Conservation (phyloP, 257 asterid species). For the Coffea canephora region DNA sequence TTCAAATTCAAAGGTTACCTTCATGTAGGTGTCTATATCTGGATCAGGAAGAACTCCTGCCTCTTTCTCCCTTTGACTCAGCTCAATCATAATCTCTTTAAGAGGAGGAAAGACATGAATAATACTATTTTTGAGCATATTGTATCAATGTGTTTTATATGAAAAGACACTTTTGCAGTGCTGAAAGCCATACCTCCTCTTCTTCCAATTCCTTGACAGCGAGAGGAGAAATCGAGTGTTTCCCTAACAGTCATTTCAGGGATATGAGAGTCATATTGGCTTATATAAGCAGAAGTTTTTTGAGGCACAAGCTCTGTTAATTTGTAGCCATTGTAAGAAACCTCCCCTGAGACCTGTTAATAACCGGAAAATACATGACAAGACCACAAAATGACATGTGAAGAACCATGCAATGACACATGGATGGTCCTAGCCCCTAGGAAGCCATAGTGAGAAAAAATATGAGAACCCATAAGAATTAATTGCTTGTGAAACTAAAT, state of each 20-base stretch:
- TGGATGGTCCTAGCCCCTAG: too few relatives aligned
- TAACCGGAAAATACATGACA: background rate
- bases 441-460: too few relatives aligned
- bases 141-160: background rate
- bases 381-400: background rate
- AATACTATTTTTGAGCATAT: background rate
- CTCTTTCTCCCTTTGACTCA: slow-evolving; percentile 67
- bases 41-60: slow-evolving; percentile 78
- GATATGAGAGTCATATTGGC: slow-evolving; percentile 36
- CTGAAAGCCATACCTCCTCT: slow-evolving; percentile 21
- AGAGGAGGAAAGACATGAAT: slow-evolving; percentile 17
- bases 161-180: background rate
- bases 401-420: background rate
- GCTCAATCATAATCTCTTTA: slow-evolving; percentile 70
- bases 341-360: slow-evolving; percentile 30
- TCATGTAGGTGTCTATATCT: slow-evolving; percentile 85
- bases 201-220: slow-evolving; percentile 36
- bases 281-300: slow-evolving; percentile 33
- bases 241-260: slow-evolving; percentile 38
- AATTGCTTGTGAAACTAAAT: too few relatives aligned
- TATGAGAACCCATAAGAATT: too few relatives aligned
- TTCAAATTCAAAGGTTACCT: slow-evolving; percentile 40
- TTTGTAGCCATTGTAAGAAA: slow-evolving; percentile 31
- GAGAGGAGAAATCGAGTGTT: slow-evolving; percentile 37
- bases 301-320: slow-evolving; percentile 34